phyloP scores from a whole-genome alignment of 495 filamentous ascomycete genomes.

The Penicillium canescens region DNA sequence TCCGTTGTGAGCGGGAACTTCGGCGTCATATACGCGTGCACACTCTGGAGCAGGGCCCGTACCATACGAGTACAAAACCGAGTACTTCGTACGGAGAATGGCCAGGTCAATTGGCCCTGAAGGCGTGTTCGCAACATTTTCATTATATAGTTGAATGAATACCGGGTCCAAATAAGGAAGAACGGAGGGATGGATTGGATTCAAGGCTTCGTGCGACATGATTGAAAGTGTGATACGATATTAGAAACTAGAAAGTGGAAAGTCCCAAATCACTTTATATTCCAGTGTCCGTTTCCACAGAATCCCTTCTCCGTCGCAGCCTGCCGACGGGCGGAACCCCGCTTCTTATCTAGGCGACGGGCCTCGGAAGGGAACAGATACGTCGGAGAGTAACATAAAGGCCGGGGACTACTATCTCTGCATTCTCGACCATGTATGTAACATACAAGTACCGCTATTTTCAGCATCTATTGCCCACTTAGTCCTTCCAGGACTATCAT shows the following conservation, averaged over 20 bases:
- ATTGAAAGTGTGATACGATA: neutral
- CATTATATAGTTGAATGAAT: slow-evolving; percentile 31
- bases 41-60: slow-evolving; percentile 29
- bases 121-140: slow-evolving; percentile 30
- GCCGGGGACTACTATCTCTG: too few species aligned
- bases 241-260: neutral
- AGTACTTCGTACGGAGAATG: slow-evolving; percentile 28
- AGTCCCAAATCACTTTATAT: slow-evolving; percentile 6
- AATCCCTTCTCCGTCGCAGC: slow-evolving; percentile 12
- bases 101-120: slow-evolving; percentile 28
- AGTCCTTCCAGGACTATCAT: too few species aligned
- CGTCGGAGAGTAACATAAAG: neutral
- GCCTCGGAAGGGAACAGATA: slow-evolving; percentile 7
- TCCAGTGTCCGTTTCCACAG: neutral
- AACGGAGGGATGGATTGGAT: slow-evolving; percentile 30
- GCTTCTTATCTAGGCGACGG: slow-evolving; percentile 37
- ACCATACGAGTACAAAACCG: slow-evolving; percentile 31
- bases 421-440: too few species aligned
- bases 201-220: slow-evolving; percentile 32
- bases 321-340: slow-evolving; percentile 20
- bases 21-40: slow-evolving; percentile 31
- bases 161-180: slow-evolving; percentile 28
- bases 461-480: too few species aligned
- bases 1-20: slow-evolving; percentile 40
- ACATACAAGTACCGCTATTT: too few species aligned